These are phyloP conservation scores for Candida sphagnicola DNA, from an alignment of 805 yeast genomes.

Conservation along the genomic window DNA sequence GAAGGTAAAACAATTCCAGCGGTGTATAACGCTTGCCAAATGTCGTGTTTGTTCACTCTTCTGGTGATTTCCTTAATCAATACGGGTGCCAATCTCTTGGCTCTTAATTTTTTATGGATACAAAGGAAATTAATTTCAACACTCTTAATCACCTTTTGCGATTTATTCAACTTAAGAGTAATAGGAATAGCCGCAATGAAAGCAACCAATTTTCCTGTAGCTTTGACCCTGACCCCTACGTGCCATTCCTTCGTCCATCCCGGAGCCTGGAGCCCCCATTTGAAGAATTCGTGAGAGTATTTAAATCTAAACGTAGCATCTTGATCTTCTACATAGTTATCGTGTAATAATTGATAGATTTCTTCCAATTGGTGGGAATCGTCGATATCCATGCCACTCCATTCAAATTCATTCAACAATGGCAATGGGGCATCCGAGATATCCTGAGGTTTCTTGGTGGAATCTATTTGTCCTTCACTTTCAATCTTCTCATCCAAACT, in stretches of 20 bases:
- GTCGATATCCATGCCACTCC: slow-evolving; percentile 73
- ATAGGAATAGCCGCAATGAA: slow-evolving; percentile 91
- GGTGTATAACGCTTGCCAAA: slow-evolving; percentile 96
- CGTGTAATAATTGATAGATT: slow-evolving; percentile 74
- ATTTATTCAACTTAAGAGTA: slow-evolving; percentile 54
- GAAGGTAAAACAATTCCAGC: slow-evolving; percentile 89
- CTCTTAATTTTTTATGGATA: slow-evolving; percentile 87
- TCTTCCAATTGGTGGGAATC: slow-evolving; percentile 60
- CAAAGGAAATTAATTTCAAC: slow-evolving; percentile 93
- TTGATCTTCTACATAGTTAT: slow-evolving; percentile 91
- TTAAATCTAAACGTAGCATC: slow-evolving; percentile 91
- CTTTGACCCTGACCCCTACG: slow-evolving; percentile 85
- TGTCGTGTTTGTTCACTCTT: slow-evolving; percentile 75
- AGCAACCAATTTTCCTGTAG: slow-evolving; percentile 75
- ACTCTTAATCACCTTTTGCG: slow-evolving; percentile 45
- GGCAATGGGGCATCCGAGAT: slow-evolving; percentile 69
- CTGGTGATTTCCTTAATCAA: slow-evolving; percentile 92
- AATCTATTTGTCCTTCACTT: slow-evolving; percentile 80
- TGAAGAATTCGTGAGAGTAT: slow-evolving; percentile 75
- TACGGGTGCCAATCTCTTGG: slow-evolving; percentile 93
- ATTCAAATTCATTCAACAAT: slow-evolving; percentile 75
- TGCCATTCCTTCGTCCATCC: slow-evolving; percentile 90
- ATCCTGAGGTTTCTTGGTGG: slow-evolving; percentile 61
- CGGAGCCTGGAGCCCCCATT: slow-evolving; percentile 93
- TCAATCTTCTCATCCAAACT: slow-evolving; percentile 62